These are phyloP conservation scores for Saccharomyces mikatae DNA, from an alignment of 805 yeast genomes.

Conservation along the genomic window DNA sequence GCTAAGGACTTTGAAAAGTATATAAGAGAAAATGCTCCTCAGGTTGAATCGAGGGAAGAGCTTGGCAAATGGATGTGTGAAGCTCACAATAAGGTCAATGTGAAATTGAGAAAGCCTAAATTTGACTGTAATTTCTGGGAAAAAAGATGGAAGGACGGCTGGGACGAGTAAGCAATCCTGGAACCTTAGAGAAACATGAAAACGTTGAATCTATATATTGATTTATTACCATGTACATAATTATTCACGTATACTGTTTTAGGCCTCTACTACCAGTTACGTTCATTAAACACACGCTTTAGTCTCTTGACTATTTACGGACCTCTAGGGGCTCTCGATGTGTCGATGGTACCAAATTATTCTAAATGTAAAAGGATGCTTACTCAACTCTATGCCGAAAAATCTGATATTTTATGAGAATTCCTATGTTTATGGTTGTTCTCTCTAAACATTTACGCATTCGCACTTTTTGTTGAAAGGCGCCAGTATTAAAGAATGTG, in stretches of 20 bases:
- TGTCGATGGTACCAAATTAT: too few species aligned
- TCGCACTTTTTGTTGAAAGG: too few species aligned
- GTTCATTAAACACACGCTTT: neutral
- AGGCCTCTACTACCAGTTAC: neutral
- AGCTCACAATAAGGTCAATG: constrained; percentile 92
- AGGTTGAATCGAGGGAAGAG: constrained; percentile 59
- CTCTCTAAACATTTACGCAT: too few species aligned
- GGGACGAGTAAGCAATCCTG: constrained; percentile 41
- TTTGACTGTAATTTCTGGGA: constrained; percentile 90
- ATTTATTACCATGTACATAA: neutral
- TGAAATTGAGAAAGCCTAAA: constrained; percentile 71
- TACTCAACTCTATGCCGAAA: too few species aligned
- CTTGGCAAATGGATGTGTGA: constrained; percentile 88
- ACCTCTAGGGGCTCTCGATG: too few species aligned
- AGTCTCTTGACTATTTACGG: neutral
- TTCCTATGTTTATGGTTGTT: too few species aligned
- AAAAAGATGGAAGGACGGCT: constrained; percentile 90
- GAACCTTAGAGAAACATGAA: neutral
- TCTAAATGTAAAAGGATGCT: too few species aligned
- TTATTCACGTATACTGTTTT: neutral
- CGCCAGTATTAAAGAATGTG: too few species aligned
- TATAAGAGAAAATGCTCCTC: constrained; percentile 45
- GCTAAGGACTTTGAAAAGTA: constrained; percentile 74
- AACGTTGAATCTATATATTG: neutral
- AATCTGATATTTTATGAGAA: too few species aligned